These are phyloP conservation scores for Monosporascus sp. DNA, from an alignment of 2,329 filamentous ascomycete species.

Conservation along the genomic window DNA sequence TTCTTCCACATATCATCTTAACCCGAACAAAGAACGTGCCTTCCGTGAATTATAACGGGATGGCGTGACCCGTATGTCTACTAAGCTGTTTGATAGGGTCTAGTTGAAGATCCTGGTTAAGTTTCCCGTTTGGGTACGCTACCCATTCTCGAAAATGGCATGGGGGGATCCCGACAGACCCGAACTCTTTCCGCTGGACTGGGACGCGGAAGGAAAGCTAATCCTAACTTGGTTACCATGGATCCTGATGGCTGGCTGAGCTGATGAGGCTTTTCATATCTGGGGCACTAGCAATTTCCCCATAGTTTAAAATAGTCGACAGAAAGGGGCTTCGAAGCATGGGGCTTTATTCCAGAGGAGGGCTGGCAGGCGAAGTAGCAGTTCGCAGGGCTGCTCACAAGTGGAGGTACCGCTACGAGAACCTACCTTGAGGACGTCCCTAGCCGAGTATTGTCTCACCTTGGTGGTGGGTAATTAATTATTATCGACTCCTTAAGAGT, in stretches of 20 bases:
- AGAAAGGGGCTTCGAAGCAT: neutral
- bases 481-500: neutral
- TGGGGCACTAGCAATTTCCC: too few relatives aligned
- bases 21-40: neutral
- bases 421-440: neutral
- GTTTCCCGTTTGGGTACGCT: too few relatives aligned
- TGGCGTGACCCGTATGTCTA: too few relatives aligned
- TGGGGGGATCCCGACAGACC: too few relatives aligned
- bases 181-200: neutral
- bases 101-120: too few relatives aligned
- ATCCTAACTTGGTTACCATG: neutral
- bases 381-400: neutral
- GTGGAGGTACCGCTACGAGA: neutral
- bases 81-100: too few relatives aligned
- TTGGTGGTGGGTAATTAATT: neutral
- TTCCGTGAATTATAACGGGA: neutral
- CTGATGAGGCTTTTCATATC: neutral
- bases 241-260: neutral
- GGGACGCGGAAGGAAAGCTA: neutral
- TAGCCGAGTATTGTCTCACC: neutral
- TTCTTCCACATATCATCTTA: neutral
- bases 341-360: neutral
- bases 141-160: too few relatives aligned
- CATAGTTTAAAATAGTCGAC: neutral
- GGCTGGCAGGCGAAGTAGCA: neutral